A percentile compares a stretch with the other conserved stretches of the same genome.
Evolutionary conservation across 1,284 basidiomycete species (phyloP).

Genomic region (Tilletiaria anomala): DNA sequence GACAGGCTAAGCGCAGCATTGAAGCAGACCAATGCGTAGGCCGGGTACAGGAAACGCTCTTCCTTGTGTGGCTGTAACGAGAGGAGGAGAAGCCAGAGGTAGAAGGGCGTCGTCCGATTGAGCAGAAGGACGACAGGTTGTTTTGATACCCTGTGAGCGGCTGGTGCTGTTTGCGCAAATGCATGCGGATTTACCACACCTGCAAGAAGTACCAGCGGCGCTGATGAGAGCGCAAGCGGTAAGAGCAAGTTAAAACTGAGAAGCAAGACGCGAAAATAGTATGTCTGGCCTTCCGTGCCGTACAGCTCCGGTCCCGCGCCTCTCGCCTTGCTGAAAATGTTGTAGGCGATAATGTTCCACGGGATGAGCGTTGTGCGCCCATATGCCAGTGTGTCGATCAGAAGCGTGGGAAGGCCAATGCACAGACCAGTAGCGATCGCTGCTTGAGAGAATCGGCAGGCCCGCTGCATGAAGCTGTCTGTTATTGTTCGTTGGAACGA

Average conservation of each 20-base stretch:
- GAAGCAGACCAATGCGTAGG: conserved; percentile 79
- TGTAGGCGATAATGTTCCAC: conserved; percentile 88
- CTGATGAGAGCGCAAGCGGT: conserved; percentile 50
- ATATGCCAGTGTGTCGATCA: conserved; percentile 67
- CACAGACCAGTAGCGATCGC: conserved; percentile 51
- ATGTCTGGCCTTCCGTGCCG: conserved; percentile 67
- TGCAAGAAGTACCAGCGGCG: conserved; percentile 63
- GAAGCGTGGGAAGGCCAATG: conserved; percentile 46
- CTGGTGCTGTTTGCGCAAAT: conserved; percentile 48
- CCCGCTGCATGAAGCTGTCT: conserved; percentile 41
- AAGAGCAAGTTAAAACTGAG: conserved; percentile 85
- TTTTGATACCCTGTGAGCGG: conserved; percentile 9
- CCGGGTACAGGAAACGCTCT: conserved; percentile 93
- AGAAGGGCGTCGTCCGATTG: conserved; percentile 65
- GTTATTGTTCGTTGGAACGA: conserved; percentile 1
- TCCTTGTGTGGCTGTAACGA: conserved; percentile 83
- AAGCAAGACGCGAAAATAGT: conserved; percentile 45
- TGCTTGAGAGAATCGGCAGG: conserved; percentile 51
- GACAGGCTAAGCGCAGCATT: conserved; percentile 69
- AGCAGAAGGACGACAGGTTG: conserved; percentile 47
- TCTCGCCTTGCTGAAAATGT: conserved; percentile 54
- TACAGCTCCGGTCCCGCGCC: conserved; percentile 74
- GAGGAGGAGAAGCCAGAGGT: conserved; percentile 72
- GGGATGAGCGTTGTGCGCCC: conserved; percentile 64
- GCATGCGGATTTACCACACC: conserved; percentile 61